These are phyloP conservation scores for Pichia phayaonensis DNA, from an alignment of 805 yeast species.

Conservation along the genomic window DNA sequence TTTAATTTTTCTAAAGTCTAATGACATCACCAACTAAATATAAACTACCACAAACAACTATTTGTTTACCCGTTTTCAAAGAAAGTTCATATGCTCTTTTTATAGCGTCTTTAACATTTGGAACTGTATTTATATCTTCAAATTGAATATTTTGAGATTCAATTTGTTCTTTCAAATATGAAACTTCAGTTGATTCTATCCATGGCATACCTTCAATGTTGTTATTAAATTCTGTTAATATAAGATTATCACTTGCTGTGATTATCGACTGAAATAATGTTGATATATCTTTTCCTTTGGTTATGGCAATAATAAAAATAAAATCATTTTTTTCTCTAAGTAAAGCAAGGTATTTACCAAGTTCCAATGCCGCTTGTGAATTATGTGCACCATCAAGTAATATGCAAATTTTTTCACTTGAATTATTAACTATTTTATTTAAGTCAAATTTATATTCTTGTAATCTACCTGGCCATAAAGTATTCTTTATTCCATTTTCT, in stretches of 20 bases:
- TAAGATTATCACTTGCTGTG: constrained; percentile 43
- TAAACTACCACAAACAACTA: constrained; percentile 64
- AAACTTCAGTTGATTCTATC: constrained; percentile 47
- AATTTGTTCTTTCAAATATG: constrained; percentile 23
- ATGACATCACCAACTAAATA: constrained; percentile 57
- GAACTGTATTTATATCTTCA: background rate
- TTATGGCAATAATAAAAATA: constrained; percentile 64
- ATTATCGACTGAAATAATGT: constrained; percentile 45
- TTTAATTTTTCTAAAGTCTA: constrained; percentile 19
- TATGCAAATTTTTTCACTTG: constrained; percentile 23
- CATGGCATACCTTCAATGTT: constrained; percentile 90
- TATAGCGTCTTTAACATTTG: constrained; percentile 24
- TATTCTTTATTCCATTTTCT: constrained; percentile 42
- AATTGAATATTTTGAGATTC: constrained; percentile 19
- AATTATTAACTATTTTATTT: constrained; percentile 1
- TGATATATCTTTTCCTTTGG: constrained; percentile 59
- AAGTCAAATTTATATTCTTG: constrained; percentile 39
- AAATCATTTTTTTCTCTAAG: constrained; percentile 18
- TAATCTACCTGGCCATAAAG: constrained; percentile 84
- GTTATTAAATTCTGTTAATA: constrained; percentile 54
- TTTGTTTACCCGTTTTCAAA: constrained; percentile 9
- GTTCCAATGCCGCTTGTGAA: constrained; percentile 70
- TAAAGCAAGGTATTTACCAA: constrained; percentile 44
- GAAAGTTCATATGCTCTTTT: constrained; percentile 15
- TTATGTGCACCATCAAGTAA: constrained; percentile 94